phyloP scores from a whole-genome alignment of 2,329 filamentous ascomycete species.

The Nannizziopsis arthrosporioides region DNA sequence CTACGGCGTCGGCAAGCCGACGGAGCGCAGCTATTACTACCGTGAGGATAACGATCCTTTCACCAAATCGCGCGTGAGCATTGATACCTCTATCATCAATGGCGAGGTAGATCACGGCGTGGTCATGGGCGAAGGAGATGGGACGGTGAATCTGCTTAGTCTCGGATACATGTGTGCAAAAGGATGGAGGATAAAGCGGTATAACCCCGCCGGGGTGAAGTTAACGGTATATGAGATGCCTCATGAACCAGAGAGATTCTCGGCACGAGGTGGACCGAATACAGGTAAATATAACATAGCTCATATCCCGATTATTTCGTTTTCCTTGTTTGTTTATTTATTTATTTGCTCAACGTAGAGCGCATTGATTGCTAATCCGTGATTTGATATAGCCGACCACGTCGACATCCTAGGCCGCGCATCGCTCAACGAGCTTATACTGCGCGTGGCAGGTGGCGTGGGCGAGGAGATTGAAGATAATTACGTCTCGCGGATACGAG shows the following conservation, averaged over 20 bases:
- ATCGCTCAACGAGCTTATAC: slow-evolving; percentile 78
- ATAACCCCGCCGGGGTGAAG: slow-evolving; percentile 74
- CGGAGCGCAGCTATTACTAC: slow-evolving; percentile 88
- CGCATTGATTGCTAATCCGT: neutral
- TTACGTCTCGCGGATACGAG: slow-evolving; percentile 66
- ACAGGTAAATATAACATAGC: slow-evolving; percentile 37
- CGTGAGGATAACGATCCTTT: slow-evolving; percentile 54
- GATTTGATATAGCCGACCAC: slow-evolving; percentile 61
- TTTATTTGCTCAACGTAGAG: neutral
- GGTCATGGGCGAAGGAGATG: slow-evolving; percentile 90
- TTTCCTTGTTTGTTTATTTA: too few relatives aligned
- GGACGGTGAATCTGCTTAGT: slow-evolving; percentile 86
- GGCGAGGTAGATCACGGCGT: slow-evolving; percentile 65
- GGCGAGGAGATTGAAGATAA: slow-evolving; percentile 68
- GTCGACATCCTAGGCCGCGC: slow-evolving; percentile 89
- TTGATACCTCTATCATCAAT: slow-evolving; percentile 41
- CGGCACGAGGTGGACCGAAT: slow-evolving; percentile 59
- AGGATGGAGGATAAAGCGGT: slow-evolving; percentile 86
- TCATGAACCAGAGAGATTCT: slow-evolving; percentile 88
- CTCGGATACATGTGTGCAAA: slow-evolving; percentile 94
- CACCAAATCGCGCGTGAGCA: slow-evolving; percentile 45
- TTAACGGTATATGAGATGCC: slow-evolving; percentile 90
- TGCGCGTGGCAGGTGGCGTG: slow-evolving; percentile 73
- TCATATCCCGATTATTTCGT: too few relatives aligned
- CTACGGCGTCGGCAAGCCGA: slow-evolving; percentile 86